These are phyloP conservation scores for Candida freyschussii DNA, from an alignment of 1,139 yeast genomes.

Conservation along the genomic window DNA sequence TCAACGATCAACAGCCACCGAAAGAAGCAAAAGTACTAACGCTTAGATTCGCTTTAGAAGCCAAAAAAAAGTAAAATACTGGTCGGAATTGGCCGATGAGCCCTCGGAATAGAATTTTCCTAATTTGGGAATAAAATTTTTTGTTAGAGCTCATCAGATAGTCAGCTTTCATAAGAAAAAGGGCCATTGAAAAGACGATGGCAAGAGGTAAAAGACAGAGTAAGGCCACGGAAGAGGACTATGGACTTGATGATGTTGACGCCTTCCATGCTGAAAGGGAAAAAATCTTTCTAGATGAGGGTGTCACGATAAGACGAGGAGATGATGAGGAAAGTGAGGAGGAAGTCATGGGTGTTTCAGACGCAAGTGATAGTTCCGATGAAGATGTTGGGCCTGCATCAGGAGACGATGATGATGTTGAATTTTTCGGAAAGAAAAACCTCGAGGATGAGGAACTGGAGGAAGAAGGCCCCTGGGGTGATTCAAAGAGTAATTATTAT, in stretches of 20 bases:
- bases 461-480: constrained; percentile 77
- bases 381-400: constrained; percentile 42
- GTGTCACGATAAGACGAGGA: constrained; percentile 26
- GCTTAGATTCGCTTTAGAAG: too few species aligned
- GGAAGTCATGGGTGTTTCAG: constrained; percentile 40
- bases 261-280: constrained; percentile 65
- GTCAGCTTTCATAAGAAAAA: too few species aligned
- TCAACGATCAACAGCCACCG: too few species aligned
- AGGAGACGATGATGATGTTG: constrained; percentile 42
- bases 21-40: too few species aligned
- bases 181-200: too few species aligned
- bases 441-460: constrained; percentile 45
- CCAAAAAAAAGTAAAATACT: too few species aligned
- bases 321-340: constrained; percentile 43
- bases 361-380: constrained; percentile 42
- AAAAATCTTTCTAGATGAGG: constrained; percentile 52
- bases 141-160: too few species aligned
- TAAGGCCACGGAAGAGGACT: constrained; percentile 23
- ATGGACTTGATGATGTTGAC: constrained; percentile 63
- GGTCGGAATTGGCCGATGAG: too few species aligned
- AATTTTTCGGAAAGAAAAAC: constrained; percentile 61
- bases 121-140: too few species aligned
- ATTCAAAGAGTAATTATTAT: constrained; percentile 63
- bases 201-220: constrained; percentile 23
- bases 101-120: too few species aligned